Percentiles rank a stretch among this genome's conserved stretches.
Evolutionary conservation across 345 rosid species (phyloP).

Genomic region (Fremontodendron californicum): DNA sequence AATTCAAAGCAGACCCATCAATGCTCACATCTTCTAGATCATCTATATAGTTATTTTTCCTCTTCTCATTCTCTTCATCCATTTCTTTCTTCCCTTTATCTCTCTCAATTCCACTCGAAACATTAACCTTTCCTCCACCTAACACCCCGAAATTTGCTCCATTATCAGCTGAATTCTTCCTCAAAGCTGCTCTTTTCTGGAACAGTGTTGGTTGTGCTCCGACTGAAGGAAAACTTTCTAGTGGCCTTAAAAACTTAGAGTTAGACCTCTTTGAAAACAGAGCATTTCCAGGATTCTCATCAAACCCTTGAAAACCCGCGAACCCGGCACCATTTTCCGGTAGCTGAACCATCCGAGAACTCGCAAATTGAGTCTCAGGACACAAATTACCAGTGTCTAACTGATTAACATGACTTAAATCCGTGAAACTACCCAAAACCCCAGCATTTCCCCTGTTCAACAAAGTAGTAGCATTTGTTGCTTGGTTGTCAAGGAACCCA

Average conservation of each 20-base stretch:
- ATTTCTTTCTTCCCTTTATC: conserved; percentile 45
- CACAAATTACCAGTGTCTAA: conserved; percentile 29
- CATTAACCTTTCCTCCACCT: neutral
- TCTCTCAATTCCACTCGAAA: conserved; percentile 29
- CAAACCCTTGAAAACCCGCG: conserved; percentile 38
- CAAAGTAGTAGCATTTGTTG: conserved; percentile 27
- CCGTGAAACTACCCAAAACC: conserved; percentile 33
- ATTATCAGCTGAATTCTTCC: conserved; percentile 40
- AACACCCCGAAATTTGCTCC: conserved; percentile 25
- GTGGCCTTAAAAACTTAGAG: conserved; percentile 48
- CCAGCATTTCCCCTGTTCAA: conserved; percentile 33
- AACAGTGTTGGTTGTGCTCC: conserved; percentile 62
- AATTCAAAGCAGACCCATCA: conserved; percentile 47
- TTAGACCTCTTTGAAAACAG: conserved; percentile 47
- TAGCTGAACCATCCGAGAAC: conserved; percentile 27
- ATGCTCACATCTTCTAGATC: conserved; percentile 44
- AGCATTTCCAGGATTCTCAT: conserved; percentile 35
- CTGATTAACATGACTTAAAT: conserved; percentile 33
- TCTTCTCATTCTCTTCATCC: conserved; percentile 35
- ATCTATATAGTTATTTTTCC: conserved; percentile 23
- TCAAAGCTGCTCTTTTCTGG: conserved; percentile 55
- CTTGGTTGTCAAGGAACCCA: conserved; percentile 50
- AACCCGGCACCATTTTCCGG: conserved; percentile 34
- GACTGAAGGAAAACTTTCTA: conserved; percentile 41
- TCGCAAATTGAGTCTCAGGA: conserved; percentile 29